phyloP scores from a whole-genome alignment of 768 basidiomycete species.

The Cyclocybe aegerita region DNA sequence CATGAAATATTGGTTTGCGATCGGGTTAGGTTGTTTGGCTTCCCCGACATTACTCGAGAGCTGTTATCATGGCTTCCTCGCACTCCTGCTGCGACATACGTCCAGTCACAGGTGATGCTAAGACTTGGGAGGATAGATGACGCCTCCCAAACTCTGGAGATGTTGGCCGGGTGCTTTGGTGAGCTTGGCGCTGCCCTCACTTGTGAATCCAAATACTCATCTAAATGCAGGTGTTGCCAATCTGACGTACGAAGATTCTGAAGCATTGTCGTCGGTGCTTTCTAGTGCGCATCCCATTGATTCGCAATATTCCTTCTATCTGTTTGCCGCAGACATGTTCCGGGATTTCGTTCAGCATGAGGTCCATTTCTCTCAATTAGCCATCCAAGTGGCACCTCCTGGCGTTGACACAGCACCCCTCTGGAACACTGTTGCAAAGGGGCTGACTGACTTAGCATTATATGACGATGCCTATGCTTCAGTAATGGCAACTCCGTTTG shows the following conservation, averaged over 20 bases:
- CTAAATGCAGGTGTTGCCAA: conserved; percentile 46
- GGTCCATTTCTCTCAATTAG: conserved; percentile 74
- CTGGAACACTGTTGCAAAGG: conserved; percentile 79
- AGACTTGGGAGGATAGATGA: conserved; percentile 70
- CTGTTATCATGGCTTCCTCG: conserved; percentile 77
- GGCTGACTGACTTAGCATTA: conserved; percentile 65
- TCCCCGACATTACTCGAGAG: conserved; percentile 58
- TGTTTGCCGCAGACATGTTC: conserved; percentile 76
- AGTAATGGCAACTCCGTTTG: conserved; percentile 71
- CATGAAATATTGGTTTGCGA: conserved; percentile 77
- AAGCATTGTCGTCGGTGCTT: conserved; percentile 60
- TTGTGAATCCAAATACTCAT: conserved; percentile 8
- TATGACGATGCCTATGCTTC: conserved; percentile 90
- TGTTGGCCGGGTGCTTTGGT: conserved; percentile 77
- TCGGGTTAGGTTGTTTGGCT: conserved; percentile 60
- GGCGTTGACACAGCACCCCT: conserved; percentile 61
- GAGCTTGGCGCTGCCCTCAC: conserved; percentile 22
- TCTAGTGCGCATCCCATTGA: conserved; percentile 56
- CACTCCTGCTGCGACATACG: conserved; percentile 73
- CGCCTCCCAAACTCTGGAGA: conserved; percentile 70
- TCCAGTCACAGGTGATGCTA: conserved; percentile 67
- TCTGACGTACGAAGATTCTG: conserved; percentile 57
- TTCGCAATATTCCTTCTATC: conserved; percentile 72
- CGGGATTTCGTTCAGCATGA: conserved; percentile 61
- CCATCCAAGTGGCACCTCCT: conserved; percentile 65